Evolutionary conservation across 2,329 filamentous ascomycete genomes (phyloP), one percentile per base, ranked within the genome.

Genomic region (Colletotrichum lentis): DNA sequence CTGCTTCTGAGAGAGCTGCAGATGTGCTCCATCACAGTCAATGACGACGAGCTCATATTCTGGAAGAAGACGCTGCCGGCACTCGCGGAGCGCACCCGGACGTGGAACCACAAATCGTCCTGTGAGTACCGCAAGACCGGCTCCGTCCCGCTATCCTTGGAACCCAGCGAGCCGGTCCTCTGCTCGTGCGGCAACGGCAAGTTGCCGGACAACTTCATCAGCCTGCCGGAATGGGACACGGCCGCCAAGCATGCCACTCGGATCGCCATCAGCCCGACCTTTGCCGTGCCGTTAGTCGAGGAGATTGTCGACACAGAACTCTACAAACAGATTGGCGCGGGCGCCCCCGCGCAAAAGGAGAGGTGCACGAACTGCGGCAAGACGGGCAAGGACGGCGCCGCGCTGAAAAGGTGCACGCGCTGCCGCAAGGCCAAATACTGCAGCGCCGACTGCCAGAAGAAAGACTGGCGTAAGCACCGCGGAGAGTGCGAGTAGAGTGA

Each of bases 221-320:
- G 73, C 3, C 56, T 85, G 7, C 82, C 83, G 0, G 77, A 80
- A 20, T 84, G 84, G 79, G 78, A 83, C 0, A 76, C 73, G 10
- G 79, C 79, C 12, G 76, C 77, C 1, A 74, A 77, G 62, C 76
- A 81, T 56, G 80, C 84, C 35, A 85, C 88, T 35, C 82, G 88
- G 6, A 77, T 87, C 6, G 86, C 85, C 5, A 85, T 90, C 71
- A 89, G 86, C 63, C 86, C 86, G 0, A 76, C 79, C 0, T 90
- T 82, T 72, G 76, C 83, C 10, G 77, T 79, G 24, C 78, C 79
- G 0, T 77, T 80, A 11, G 79, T 82, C 1, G 83, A 85, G 71
- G 74, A 81, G 27, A 71, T 80, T 22, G 69, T 80, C 0, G 77
- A 80, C 24, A 62, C 52, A 18, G 37, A 58, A 3, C 16, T 53